Base-by-base conservation (phyloP, 2,329 filamentous ascomycete genomes). In the Tolypocladium guangdongense region DNA sequence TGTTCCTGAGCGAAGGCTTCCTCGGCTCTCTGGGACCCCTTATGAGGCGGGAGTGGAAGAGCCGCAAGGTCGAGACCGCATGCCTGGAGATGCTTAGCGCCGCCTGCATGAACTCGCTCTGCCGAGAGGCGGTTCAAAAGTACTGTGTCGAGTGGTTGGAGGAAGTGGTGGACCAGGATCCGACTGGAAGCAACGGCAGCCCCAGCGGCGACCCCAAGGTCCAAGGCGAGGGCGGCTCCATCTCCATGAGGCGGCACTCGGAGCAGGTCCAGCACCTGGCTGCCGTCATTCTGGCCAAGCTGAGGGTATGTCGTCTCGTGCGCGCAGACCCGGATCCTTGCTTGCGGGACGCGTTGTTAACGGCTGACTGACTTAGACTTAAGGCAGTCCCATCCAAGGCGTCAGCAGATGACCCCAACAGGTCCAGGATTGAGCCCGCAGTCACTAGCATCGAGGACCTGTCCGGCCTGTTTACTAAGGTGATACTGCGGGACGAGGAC, bases 1-100 rank as follows among this genome's bases (percentile, higher is more conserved):
- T 97, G 38, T 96, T 99, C 67, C 79, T 97, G 54, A 90, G 84
- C 37, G 89, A 96, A 59, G 89, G 89, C 3, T 97, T 99, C 63
- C 75, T 96, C 47, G 76, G 83, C 55, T 86, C 82, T 53, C 78
- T 97, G 7, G 84, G 87, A 18, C 82, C 86, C 16, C 74, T 95
- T 52, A 87, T 95, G 69, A 80, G 86, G 58, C 81, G 84, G 60
- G 90, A 86, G 65, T 88, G 86, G 75, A 95, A 92, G 74, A 92
- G 87, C 65, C 80, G 82, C 59, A 89, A 89, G 62, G 86, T 97
- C 24, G 90, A 96, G 69, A 86, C 88, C 55, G 88, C 90, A 3
- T 87, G 90, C 49, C 71, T 99, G 60, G 88, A 96, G 64, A 83
- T 99, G 72, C 78, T 99, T 54, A 96, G 91, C 69, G 90, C 89